phyloP scores from a whole-genome alignment of 1,284 basidiomycete genomes.

The Microbotryum intermedium region DNA sequence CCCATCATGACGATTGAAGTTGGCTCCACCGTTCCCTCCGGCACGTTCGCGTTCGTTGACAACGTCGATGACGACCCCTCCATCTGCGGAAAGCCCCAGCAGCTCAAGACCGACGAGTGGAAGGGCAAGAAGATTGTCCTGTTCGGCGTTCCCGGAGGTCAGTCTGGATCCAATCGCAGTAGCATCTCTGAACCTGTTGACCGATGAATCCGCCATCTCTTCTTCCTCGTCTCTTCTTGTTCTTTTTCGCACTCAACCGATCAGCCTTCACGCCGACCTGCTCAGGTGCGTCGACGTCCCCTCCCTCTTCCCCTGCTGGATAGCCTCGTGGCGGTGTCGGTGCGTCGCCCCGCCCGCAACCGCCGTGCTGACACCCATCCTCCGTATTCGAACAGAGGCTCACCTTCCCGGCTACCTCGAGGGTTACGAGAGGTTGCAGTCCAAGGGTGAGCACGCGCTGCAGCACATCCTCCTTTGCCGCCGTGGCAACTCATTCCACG shows the following conservation, averaged over 20 bases:
- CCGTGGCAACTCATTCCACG: too few species aligned
- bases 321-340: neutral
- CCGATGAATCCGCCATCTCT: neutral
- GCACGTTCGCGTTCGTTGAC: constrained; percentile 53
- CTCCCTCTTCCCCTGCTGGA: constrained; percentile 12
- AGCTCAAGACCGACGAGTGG: constrained; percentile 53
- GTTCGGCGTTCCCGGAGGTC: constrained; percentile 61
- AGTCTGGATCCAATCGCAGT: neutral
- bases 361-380: constrained; percentile 60
- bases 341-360: neutral
- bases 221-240: constrained; percentile 38
- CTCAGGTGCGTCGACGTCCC: constrained; percentile 29
- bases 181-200: neutral
- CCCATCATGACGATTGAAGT: constrained; percentile 44
- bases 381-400: constrained; percentile 35
- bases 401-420: constrained; percentile 63
- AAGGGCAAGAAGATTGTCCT: constrained; percentile 75
- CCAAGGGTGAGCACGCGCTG: constrained; percentile 55
- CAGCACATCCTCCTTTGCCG: too few species aligned
- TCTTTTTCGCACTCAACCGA: neutral
- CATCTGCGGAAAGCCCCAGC: constrained; percentile 41
- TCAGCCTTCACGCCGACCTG: constrained; percentile 17
- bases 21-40: constrained; percentile 54
- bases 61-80: constrained; percentile 56
- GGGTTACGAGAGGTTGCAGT: constrained; percentile 58